phyloP scores from a whole-genome alignment of 805 yeast species.

The Lipomyces starkeyi region DNA sequence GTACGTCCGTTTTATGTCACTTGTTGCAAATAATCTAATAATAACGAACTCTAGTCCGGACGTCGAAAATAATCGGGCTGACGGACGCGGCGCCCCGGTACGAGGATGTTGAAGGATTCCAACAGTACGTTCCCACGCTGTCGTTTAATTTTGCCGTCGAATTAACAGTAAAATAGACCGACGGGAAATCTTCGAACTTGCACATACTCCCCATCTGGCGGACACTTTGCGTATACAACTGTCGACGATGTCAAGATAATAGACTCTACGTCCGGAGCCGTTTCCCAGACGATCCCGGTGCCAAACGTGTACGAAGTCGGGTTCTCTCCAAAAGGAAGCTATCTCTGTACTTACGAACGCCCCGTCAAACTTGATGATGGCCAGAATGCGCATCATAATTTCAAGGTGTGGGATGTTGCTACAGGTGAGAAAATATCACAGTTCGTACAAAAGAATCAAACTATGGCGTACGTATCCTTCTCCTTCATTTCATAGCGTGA shows the following conservation, averaged over 20 bases:
- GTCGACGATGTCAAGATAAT: conserved; percentile 63
- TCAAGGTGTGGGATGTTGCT: conserved; percentile 70
- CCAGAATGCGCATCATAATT: conserved; percentile 67
- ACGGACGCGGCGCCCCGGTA: conserved; percentile 56
- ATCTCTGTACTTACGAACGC: conserved; percentile 86
- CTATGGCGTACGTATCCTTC: conserved; percentile 47
- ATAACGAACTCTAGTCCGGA: conserved; percentile 53
- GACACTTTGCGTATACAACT: conserved; percentile 73
- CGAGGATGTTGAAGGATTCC: conserved; percentile 44
- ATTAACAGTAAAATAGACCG: conserved; percentile 17
- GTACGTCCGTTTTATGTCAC: conserved; percentile 10
- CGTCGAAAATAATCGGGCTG: conserved; percentile 61
- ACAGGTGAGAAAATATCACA: conserved; percentile 58
- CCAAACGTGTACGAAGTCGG: conserved; percentile 78
- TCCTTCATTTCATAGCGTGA: neutral
- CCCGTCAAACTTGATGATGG: conserved; percentile 77
- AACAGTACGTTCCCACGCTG: conserved; percentile 39
- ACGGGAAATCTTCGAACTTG: conserved; percentile 57
- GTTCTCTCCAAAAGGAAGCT: conserved; percentile 88
- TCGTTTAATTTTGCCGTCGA: neutral
- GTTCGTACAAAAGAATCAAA: conserved; percentile 80
- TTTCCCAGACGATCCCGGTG: conserved; percentile 57
- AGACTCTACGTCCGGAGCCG: conserved; percentile 59
- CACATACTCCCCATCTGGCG: conserved; percentile 70
- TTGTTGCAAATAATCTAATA: neutral